Conservation (phyloP, 805 yeast species). For the Lipomyces yamadae region DNA sequence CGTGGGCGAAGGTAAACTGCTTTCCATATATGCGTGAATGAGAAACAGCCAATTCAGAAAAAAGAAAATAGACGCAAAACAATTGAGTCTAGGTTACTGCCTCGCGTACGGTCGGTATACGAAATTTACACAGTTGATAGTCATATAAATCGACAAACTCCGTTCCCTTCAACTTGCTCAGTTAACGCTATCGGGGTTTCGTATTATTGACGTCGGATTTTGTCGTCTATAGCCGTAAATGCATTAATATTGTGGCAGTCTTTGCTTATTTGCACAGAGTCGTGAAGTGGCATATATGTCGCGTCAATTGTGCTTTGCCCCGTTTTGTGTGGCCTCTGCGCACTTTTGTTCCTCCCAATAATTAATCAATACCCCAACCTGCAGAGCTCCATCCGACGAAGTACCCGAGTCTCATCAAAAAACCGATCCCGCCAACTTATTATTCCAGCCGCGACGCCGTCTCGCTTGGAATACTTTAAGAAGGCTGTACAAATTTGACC, state of each 20-base stretch:
- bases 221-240: neutral
- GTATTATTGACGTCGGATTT: neutral
- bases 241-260: neutral
- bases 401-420: neutral
- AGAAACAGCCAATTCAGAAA: neutral
- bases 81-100: neutral
- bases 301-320: neutral
- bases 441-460: neutral
- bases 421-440: neutral
- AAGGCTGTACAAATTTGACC: neutral
- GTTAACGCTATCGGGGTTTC: neutral
- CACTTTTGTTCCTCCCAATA: neutral
- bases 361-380: neutral
- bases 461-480: neutral
- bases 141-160: neutral
- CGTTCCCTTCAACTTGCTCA: neutral
- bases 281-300: neutral
- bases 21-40: neutral
- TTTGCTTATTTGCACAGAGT: neutral
- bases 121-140: neutral
- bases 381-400: neutral
- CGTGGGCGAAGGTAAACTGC: constrained; percentile 11
- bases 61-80: neutral
- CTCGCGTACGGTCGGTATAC: neutral
- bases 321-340: too few relatives aligned